These are phyloP conservation scores for Phytophthora hybrid DNA, from an alignment of 352 stramenopile genomes.

Conservation along the genomic window DNA sequence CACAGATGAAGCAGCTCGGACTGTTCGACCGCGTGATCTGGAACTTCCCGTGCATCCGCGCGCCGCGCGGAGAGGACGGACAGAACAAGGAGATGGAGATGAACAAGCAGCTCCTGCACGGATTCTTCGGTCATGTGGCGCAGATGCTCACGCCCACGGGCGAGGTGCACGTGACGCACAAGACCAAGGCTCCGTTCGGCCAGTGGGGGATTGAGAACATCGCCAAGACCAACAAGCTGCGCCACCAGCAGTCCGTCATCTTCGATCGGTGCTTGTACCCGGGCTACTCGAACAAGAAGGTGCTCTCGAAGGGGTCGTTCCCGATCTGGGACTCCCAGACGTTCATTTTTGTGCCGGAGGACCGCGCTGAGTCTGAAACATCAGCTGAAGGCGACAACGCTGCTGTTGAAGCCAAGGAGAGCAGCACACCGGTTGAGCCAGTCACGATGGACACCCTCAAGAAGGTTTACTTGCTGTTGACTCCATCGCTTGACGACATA, in stretches of 20 bases:
- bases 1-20: slow-evolving; percentile 76
- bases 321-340: slow-evolving; percentile 96
- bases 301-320: slow-evolving; percentile 95
- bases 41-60: slow-evolving; percentile 97
- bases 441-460: slow-evolving; percentile 73
- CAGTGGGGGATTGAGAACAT: slow-evolving; percentile 89
- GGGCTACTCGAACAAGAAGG: slow-evolving; percentile 97
- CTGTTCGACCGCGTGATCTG: slow-evolving; percentile 95
- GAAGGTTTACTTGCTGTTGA: slow-evolving; percentile 74
- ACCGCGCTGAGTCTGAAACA: slow-evolving; percentile 21
- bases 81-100: slow-evolving; percentile 96
- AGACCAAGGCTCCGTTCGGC: slow-evolving; percentile 94
- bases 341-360: slow-evolving; percentile 90
- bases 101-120: slow-evolving; percentile 93
- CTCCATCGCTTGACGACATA: slow-evolving; percentile 65
- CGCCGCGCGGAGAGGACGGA: slow-evolving; percentile 93
- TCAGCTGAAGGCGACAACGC: slow-evolving; percentile 11
- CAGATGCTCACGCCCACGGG: slow-evolving; percentile 64
- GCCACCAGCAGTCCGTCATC: slow-evolving; percentile 81
- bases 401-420: slow-evolving; percentile 10
- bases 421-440: slow-evolving; percentile 31
- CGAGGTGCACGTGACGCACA: slow-evolving; percentile 96
- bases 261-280: slow-evolving; percentile 94
- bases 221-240: slow-evolving; percentile 53
- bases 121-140: slow-evolving; percentile 87